Base-by-base conservation (phyloP, 495 filamentous ascomycete species). In the Podospora sp. region DNA sequence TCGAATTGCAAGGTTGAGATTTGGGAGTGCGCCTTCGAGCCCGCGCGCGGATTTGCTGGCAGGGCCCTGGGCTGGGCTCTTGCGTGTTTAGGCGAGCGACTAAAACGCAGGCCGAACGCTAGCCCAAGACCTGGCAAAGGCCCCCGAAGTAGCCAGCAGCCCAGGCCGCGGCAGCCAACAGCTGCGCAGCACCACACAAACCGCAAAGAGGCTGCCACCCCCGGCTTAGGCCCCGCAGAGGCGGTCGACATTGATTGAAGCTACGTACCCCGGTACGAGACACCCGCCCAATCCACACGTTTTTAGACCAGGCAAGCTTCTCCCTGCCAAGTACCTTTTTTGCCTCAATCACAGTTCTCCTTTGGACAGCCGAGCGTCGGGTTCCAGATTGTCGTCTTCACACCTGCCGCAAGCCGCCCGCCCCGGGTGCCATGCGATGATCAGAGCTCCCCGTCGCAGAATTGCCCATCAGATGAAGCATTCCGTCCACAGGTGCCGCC, bases 1-100 rank as follows among this genome's bases (percentile, higher is more conserved):
- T 74, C 63, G 63, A 76, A 74, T 65, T 69, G 66, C 68, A 68
- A 71, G 73, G 73, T 70, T 61, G 73, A 73, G 76, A 78, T 77
- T 74, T 76, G 73, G 75, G 60, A 57, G 75, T 73, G 65, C 69
- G 69, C 71, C 68, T 65, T 51, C 40, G 29, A 60, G 65, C 40
- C 40, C 40, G 40, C 40, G 40, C 50, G 60, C 65, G 65, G 59
- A 68, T 68, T 63, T 67, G 71, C 20, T 46, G 57, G 55, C 40
- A 36, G 21, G 56, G 67, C 64, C 53, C 56, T 53, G 57, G 70
- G 70, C 74, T 73, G 74, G 72, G 62, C 74, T 71, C 72, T 73
- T 69, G 71, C 70, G 71, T 69, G 66, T 71, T 74, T 76, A 74
- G 75, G 72, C 75, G 73, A 72, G 72, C 74, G 71, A 73, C 73